Evolutionary conservation across 495 filamentous ascomycete species (phyloP).

Genomic region (Mytilinidion resinicola): DNA sequence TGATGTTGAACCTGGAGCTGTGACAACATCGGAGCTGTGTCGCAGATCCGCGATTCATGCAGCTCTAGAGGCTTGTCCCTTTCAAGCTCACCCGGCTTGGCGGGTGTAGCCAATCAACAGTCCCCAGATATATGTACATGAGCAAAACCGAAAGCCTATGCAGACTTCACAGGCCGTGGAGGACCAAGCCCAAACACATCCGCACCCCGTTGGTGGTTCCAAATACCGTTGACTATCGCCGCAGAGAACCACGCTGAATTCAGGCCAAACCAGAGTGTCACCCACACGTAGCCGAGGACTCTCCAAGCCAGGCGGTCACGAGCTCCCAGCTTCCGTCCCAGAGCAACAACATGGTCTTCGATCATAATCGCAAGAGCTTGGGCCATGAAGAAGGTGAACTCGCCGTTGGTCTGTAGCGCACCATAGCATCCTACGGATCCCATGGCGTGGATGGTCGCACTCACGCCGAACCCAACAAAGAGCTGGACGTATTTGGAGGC

Average conservation of each 20-base stretch:
- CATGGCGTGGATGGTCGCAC: conserved; percentile 2
- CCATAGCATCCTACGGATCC: neutral
- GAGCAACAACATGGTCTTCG: conserved; percentile 12
- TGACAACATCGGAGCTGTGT: no score
- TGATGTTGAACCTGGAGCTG: no score
- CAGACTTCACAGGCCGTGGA: no score
- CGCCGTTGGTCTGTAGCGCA: neutral
- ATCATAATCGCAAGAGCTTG: conserved; percentile 12
- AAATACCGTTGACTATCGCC: neutral
- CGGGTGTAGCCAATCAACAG: no score
- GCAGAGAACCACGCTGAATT: neutral
- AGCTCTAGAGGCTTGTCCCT: no score
- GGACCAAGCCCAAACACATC: conserved; percentile 14
- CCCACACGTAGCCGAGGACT: conserved; percentile 9
- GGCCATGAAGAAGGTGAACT: conserved; percentile 1
- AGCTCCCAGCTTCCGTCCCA: conserved; percentile 6
- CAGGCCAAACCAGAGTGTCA: conserved; percentile 9
- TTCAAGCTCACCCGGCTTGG: no score
- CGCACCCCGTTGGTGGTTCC: conserved; percentile 1
- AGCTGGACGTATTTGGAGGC: conserved; percentile 18
- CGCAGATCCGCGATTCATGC: no score
- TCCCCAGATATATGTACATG: no score
- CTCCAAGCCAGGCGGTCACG: conserved; percentile 3
- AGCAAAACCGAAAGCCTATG: no score
- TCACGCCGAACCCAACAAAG: conserved; percentile 7